A percentile compares a stretch with the other conserved stretches of the same genome.
phyloP scores from a whole-genome alignment of 805 yeast species.

The Ogataea ramenticola region DNA sequence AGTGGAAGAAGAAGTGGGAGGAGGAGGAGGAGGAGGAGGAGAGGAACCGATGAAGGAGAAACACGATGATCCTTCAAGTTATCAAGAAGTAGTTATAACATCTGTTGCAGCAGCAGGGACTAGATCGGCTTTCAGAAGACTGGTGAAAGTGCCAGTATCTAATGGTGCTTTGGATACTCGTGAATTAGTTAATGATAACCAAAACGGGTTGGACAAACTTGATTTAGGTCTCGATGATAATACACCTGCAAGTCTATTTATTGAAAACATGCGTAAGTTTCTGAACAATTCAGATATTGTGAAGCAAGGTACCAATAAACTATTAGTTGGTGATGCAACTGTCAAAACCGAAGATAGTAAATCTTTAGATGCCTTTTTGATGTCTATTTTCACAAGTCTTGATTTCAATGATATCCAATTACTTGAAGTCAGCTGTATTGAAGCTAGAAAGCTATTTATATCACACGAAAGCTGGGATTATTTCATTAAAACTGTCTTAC shows the following conservation, averaged over 20 bases:
- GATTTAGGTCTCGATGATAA: background rate
- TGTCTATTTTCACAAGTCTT: background rate
- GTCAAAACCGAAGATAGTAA: background rate
- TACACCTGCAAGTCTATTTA: background rate
- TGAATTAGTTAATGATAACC: background rate
- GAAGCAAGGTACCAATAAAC: background rate
- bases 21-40: background rate
- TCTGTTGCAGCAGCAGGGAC: background rate
- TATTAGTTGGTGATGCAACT: background rate
- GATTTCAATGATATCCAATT: background rate
- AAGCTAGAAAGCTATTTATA: background rate
- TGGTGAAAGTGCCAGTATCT: background rate
- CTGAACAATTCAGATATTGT: background rate
- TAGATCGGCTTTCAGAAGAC: background rate
- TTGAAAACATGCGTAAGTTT: conserved; percentile 1
- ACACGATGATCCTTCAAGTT: background rate
- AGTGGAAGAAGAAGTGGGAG: too few species aligned
- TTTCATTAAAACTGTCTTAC: background rate
- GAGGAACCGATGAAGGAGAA: too few species aligned
- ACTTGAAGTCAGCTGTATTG: background rate
- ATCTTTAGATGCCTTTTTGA: background rate
- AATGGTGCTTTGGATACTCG: background rate
- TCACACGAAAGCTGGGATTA: background rate
- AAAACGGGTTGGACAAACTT: background rate
- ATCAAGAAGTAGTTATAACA: background rate